Percentiles rank a stretch among this genome's conserved stretches.
Evolutionary conservation across 23 red algal species (phyloP).

Genomic region (Cyanidiococcus yangmingshanensis): DNA sequence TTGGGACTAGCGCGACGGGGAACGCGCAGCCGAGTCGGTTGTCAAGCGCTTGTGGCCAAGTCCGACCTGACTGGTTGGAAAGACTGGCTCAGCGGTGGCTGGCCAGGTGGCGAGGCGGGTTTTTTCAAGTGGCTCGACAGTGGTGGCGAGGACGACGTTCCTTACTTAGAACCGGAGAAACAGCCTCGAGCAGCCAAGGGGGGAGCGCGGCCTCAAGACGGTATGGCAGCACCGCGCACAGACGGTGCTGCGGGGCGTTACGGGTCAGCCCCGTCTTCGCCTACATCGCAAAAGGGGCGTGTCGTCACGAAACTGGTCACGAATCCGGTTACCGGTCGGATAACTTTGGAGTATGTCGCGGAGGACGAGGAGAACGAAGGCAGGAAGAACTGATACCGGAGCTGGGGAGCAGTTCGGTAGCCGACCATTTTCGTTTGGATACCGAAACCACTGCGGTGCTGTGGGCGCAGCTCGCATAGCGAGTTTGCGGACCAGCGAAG

Average conservation of each 20-base stretch:
- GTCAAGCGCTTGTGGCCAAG: not conserved
- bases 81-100: not conserved
- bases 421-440: no score
- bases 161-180: constrained; percentile 12
- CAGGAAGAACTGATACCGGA: no score
- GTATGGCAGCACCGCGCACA: not conserved
- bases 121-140: constrained; percentile 19
- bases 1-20: not conserved
- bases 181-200: not conserved
- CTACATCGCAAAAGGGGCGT: not conserved
- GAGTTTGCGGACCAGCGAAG: no score
- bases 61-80: constrained; percentile 2
- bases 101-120: constrained; percentile 8
- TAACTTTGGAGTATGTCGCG: constrained; percentile 14
- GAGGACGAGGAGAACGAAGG: constrained; percentile 5
- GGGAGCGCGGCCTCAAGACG: not conserved
- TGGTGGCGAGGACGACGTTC: constrained; percentile 3
- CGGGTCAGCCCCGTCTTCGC: not conserved
- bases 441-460: no score
- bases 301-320: constrained; percentile 12
- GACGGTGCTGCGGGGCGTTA: not conserved
- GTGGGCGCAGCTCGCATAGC: no score
- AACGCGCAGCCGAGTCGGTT: not conserved
- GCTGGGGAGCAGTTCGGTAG: no score
- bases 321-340: constrained; percentile 7